Evolutionary conservation across 148 eudicot species (phyloP), one percentile per base, ranked within the genome.

Genomic region (Amaranthus palmeri): DNA sequence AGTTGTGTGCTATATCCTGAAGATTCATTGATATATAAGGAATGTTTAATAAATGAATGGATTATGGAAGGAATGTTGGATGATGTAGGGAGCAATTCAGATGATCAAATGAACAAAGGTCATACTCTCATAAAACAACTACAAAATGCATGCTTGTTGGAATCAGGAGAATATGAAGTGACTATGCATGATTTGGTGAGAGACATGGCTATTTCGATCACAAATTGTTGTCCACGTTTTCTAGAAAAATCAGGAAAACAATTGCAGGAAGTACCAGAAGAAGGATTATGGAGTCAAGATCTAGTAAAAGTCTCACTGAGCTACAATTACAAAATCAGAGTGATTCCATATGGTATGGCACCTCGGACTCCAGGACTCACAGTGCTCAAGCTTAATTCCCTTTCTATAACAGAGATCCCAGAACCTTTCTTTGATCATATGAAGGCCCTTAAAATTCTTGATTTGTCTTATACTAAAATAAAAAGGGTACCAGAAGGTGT

Each of bases 41-140:
- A 47, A 8, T 51, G 64, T 10, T 58, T 82, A 56, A 69, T 82
- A 8, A 48, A 49, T 4, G 51, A 63, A 6, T 79, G 75, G 75
- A 76, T 82, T 58, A 53, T 56, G 3, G 82, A 82, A 60, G 83
- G 79, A 11, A n/a, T 79, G 54, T 65, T 79, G 44, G 71, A 76
- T 61, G 69, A 50, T 46, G 67, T 67, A 41, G 74, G 56, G 42
- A 66, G 74, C 25, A 65, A 68, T 57, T 25, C 36, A 25, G 65
- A n/a, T 18, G 45, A 70, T 15, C 67, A 70, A 57, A 7, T 74
- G 14, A 69, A 73, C 15, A 74, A 76, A 61, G 85, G 81, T n/a
- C 77, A 76, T 10, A 14, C 65, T 12, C 55, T 83, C 67, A 36
- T 79, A 15, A 83, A 83, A 36, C 77, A 57, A 54, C 73, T 83